These are phyloP conservation scores for Sesbania bispinosa DNA, from an alignment of 306 rosid species.

Conservation along the genomic window DNA sequence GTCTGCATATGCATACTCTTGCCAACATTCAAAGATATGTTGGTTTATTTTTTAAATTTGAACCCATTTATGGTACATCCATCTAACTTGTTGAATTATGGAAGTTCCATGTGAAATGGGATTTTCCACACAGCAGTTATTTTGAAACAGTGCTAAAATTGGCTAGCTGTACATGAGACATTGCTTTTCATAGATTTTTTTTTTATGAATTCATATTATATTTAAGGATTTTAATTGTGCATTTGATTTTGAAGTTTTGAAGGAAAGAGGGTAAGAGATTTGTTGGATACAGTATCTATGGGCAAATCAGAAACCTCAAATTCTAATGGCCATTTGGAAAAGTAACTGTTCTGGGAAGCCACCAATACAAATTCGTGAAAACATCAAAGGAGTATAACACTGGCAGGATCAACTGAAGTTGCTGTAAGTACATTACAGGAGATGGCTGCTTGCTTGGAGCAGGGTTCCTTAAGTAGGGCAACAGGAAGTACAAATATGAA, in stretches of 20 bases:
- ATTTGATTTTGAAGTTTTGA: slow-evolving; percentile 56
- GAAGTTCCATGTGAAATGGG: neutral
- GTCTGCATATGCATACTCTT: neutral
- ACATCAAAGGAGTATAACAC: slow-evolving; percentile 74
- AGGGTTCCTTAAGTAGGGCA: slow-evolving; percentile 74
- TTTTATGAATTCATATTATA: neutral
- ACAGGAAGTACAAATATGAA: slow-evolving; percentile 92
- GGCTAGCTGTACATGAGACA: slow-evolving; percentile 7
- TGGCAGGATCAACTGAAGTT: slow-evolving; percentile 71
- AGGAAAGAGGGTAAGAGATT: slow-evolving; percentile 83
- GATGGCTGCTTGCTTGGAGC: slow-evolving; percentile 77
- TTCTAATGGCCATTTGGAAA: slow-evolving; percentile 55
- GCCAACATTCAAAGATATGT: neutral
- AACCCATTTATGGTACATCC: neutral
- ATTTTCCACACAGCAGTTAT: neutral
- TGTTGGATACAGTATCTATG: slow-evolving; percentile 55
- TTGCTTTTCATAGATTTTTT: slow-evolving; percentile 10
- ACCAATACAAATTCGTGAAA: slow-evolving; percentile 75
- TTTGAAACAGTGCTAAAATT: slow-evolving; percentile 9
- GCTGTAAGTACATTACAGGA: slow-evolving; percentile 63
- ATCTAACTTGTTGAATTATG: neutral
- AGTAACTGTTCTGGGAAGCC: slow-evolving; percentile 48
- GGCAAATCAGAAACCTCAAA: slow-evolving; percentile 52
- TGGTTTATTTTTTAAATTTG: neutral
- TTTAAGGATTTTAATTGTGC: slow-evolving; percentile 21